Evolutionary conservation across 1,284 basidiomycete species (phyloP).

Genomic region (Rhodotorula sp.): DNA sequence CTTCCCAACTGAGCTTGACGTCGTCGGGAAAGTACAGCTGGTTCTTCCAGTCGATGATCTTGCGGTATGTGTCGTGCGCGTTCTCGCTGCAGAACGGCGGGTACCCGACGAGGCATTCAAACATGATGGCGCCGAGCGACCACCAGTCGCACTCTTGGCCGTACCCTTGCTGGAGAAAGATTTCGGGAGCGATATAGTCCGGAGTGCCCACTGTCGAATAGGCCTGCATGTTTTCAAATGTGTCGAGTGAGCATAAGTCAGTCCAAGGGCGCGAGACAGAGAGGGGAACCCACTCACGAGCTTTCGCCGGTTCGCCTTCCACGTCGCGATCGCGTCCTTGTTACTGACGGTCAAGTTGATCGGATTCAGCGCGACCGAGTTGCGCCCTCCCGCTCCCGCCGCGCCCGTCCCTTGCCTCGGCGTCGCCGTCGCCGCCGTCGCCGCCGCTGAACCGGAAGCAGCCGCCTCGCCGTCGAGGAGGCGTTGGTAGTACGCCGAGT

Average conservation of each 20-base stretch:
- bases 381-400: conserved; percentile 54
- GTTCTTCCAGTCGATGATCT: conserved; percentile 92
- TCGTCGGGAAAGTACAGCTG: conserved; percentile 95
- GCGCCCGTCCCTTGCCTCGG: conserved; percentile 8
- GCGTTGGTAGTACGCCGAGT: conserved; percentile 90
- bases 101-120: conserved; percentile 85
- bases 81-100: conserved; percentile 60
- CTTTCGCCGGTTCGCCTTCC: conserved; percentile 98
- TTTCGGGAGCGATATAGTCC: conserved; percentile 98
- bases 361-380: conserved; percentile 91
- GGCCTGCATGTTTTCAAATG: conserved; percentile 58
- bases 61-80: conserved; percentile 96
- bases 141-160: conserved; percentile 68
- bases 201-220: conserved; percentile 98
- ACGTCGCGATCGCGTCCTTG: conserved; percentile 91
- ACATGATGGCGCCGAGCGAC: conserved; percentile 82
- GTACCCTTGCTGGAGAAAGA: conserved; percentile 96
- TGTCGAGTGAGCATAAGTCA: neutral
- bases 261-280: neutral
- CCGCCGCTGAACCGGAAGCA: neutral
- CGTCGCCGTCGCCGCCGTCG: neutral
- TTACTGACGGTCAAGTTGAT: conserved; percentile 93
- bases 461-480: conserved; percentile 64
- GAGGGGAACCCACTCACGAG: conserved; percentile 58
- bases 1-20: conserved; percentile 87